Conservation (phyloP, 176 grass and related monocot species). For the Raddia distichophylla region DNA sequence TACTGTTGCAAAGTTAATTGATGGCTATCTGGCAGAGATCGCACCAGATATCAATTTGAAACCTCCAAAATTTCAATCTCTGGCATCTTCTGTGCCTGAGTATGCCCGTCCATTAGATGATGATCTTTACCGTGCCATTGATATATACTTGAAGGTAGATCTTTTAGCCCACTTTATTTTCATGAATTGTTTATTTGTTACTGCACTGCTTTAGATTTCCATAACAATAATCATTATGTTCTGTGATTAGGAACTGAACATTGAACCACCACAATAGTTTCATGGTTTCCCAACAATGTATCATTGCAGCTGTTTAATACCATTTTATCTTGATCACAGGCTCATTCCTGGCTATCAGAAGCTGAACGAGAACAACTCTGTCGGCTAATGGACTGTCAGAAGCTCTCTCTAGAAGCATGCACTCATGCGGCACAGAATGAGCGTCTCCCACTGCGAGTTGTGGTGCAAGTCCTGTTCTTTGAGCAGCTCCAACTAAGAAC, state of each 20-base stretch:
- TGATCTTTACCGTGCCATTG: slow-evolving; percentile 86
- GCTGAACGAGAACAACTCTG: slow-evolving; percentile 75
- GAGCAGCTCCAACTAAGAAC: slow-evolving; percentile 91
- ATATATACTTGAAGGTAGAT: slow-evolving; percentile 87
- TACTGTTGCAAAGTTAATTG: slow-evolving; percentile 74
- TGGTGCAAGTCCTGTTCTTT: slow-evolving; percentile 91
- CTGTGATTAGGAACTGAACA: background rate
- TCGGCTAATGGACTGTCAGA: slow-evolving; percentile 86
- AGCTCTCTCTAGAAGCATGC: slow-evolving; percentile 89
- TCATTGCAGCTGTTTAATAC: slow-evolving; percentile 17
- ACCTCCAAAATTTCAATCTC: slow-evolving; percentile 65
- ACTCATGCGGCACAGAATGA: slow-evolving; percentile 93
- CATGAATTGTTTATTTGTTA: background rate
- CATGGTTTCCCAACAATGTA: background rate
- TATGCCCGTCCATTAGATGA: slow-evolving; percentile 87
- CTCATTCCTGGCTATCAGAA: slow-evolving; percentile 84
- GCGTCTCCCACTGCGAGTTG: slow-evolving; percentile 68
- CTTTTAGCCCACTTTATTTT: background rate
- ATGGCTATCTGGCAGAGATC: slow-evolving; percentile 89
- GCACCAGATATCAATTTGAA: slow-evolving; percentile 91
- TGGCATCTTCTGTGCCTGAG: slow-evolving; percentile 77
- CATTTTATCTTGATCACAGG: slow-evolving; percentile 49
- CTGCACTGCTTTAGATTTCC: background rate
- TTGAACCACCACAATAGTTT: background rate
- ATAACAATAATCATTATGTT: background rate